Evolutionary conservation across 257 asterid species (phyloP), one percentile per base, ranked within the genome.

Genomic region (Solanum corneliomulleri): DNA sequence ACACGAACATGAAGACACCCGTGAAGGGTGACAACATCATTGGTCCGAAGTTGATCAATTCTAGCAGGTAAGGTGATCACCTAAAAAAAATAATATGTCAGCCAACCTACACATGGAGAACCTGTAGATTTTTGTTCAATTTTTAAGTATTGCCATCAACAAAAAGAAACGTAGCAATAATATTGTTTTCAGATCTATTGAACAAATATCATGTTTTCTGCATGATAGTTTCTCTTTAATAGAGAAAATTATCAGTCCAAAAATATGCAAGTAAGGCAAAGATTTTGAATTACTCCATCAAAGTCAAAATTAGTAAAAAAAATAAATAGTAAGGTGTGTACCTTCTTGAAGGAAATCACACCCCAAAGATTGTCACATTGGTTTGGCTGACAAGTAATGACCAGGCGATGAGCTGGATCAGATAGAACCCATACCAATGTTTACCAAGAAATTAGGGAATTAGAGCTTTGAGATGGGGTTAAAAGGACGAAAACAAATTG

Each of bases 311-410:
- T 14, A 35, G 45, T 18, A 71, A n/a, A 33, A 27, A 27, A 18
- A 33, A 33, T 44, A 44, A 44, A 44, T 71, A 33, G 14, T 45
- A 85, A 82, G 12, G 42, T 70, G 47, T 44, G 9, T 21, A 93
- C 98, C 97, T 95, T 95, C 89, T 90, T 94, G 88, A 94, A 95
- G 47, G 97, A 89, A 13, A 96, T 93, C 84, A 94, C 88, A 23
- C 98, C 98, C 98, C 98, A 95, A 14, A 96, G 95, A 88, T 94
- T 94, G 89, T 95, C 95, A 83, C 82, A 88, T 89, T 95, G 95
- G 90, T 93, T 95, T 4, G 98, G 98, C 89, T 93, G 93, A 81
- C 96, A 98, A 20, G 96, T 93, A 74, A 95, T 93, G 82, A 95
- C 97, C 83, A 95, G 85, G 44, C 95, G 94, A n/a, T 96, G 95